These are phyloP conservation scores for Aulographum hederae DNA, from an alignment of 2,329 filamentous ascomycete species.

Conservation along the genomic window DNA sequence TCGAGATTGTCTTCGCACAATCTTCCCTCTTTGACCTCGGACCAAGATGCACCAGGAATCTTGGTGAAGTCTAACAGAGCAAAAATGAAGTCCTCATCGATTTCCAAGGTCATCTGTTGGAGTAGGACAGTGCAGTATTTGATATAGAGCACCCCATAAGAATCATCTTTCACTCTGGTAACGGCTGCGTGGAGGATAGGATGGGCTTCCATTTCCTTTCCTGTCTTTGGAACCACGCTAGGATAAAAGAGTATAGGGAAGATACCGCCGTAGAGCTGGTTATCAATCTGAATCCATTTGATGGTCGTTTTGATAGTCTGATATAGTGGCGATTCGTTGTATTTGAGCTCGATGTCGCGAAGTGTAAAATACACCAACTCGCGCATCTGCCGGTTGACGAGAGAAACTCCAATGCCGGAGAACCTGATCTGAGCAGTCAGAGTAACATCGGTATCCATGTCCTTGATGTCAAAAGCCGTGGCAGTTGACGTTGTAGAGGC, in stretches of 20 bases:
- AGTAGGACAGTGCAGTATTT: constrained; percentile 90
- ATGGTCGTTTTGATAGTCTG: constrained; percentile 81
- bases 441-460: constrained; percentile 69
- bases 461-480: constrained; percentile 82
- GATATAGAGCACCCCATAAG: constrained; percentile 93
- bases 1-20: constrained; percentile 81
- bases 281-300: constrained; percentile 99
- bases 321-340: constrained; percentile 81
- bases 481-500: constrained; percentile 33
- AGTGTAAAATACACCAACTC: constrained; percentile 90
- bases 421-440: constrained; percentile 81
- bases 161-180: constrained; percentile 92
- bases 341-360: constrained; percentile 76
- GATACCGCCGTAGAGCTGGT: constrained; percentile 93
- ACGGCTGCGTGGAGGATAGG: constrained; percentile 85
- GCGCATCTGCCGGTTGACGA: constrained; percentile 81
- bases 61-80: constrained; percentile 89
- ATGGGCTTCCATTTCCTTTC: constrained; percentile 88
- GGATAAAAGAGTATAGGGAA: constrained; percentile 96
- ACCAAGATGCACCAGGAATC: constrained; percentile 77
- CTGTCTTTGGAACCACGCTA: constrained; percentile 92
- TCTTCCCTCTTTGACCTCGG: constrained; percentile 62
- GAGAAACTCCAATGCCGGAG: constrained; percentile 77
- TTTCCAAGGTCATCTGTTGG: constrained; percentile 94
- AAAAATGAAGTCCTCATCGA: constrained; percentile 97